Base-by-base conservation (phyloP, 164 flowering plant species). In the Magnolia changhungtana region DNA sequence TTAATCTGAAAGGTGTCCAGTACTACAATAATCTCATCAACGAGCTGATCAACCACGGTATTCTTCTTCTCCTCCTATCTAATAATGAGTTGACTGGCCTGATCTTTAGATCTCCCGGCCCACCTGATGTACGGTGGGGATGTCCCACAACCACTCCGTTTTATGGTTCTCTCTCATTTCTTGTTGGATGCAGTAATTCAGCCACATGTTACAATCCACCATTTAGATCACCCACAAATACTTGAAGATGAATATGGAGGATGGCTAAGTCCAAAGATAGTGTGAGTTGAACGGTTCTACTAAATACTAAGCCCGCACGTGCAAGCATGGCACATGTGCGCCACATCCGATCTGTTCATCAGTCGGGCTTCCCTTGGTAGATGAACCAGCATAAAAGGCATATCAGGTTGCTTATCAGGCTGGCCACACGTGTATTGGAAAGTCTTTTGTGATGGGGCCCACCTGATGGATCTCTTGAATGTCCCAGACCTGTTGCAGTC, bases 181-280 rank as follows among this genome's bases (percentile, higher is more conserved):
- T 13, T 8, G 31, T 70, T 70, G 23, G 52, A 70, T 50, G 7
- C 59, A 83, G 85, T 83, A 11, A 80, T 83, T 55, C 52, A 80
- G 18, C 83, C 85, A 74, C 80, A 83, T 76, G 81, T 65, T 14
- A 83, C 85, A 0, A 13, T 83, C 2, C 55, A 69, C 65, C 85
- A 83, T 74, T 55, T 74, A 65, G 83, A 83, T 71, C 75, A 74
- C 19, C 85, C 85, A 74, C 83, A 76, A 75, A 51, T 58, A 71
- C 83, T 83, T 72, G 81, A 83, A 78, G 85, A 83, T 50, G 83
- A 80, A 65, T 83, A 83, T 52, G 69, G 20, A 67, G 83, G 81
- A 67, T 83, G 83, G 83, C 51, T 83, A 5, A 76, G 78, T 78
- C 83, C 78, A 31, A 80, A 74, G 27, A 80, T 83, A 24, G 76